Evolutionary conservation across 2,329 filamentous ascomycete genomes (phyloP), one percentile per base, ranked within the genome.

Genomic region (Pochonia chlamydosporia): DNA sequence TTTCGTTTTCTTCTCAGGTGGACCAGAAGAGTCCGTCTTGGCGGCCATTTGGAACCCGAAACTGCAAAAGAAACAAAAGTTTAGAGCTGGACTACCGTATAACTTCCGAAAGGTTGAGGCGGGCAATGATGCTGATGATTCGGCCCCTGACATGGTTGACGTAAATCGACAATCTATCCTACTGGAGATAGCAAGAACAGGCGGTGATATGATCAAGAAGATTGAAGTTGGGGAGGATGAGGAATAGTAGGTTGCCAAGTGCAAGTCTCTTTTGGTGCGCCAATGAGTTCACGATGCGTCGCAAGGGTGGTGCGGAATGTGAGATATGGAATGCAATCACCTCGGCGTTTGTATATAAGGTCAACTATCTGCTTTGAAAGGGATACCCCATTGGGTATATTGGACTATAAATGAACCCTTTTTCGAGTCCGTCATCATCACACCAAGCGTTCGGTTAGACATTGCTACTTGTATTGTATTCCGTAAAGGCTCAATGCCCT

Each of bases 1-100:
- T 3, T 70, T 95, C 28, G 70, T 96, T 2, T 89, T 96, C 65
- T 96, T 97, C 72, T 78, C 83, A 53, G 84, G 89, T 26, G 73
- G 73, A 1, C 71, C 74, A 2, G 74, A 82, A 21, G 74, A 80
- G 48, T 61, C 59, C 18, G 63, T 80, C 7, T 73, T 86, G 13
- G 75, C 75, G 2, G 78, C 71, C 16, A 71, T 83, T 40, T 84
- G 80, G 80, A 79, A 77, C 46, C 77, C 78, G 2, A 71, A 71
- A 52, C 55, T 79, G 49, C 71, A 72, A 52, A 62, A 39, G 13
- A 50, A 58, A 46, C 76, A 87, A 52, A 68, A 70, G 11, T 91
- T 89, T 72, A 85, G 85, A 53, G 76, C 87, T 14, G 86, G 85
- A 49, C 62, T 91, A 60, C 76, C 81, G 1, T 89, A 84, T 63